A percentile compares a stretch with the other conserved stretches of the same genome.
These are phyloP conservation scores for Acanthamoeba castellanii DNA, from an alignment of 208 protist species.

Conservation along the genomic window DNA sequence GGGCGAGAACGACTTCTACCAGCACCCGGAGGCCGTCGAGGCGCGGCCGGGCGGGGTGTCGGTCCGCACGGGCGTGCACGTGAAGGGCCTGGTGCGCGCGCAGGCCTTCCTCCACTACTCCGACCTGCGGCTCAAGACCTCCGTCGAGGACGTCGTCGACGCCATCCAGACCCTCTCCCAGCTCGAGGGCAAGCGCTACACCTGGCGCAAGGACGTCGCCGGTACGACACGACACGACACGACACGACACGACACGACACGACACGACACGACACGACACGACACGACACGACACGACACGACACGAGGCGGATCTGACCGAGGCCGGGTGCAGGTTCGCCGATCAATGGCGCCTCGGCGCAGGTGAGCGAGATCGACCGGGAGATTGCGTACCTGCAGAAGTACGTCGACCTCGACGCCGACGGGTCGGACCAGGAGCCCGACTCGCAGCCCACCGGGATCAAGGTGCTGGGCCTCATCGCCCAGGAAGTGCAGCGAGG, in stretches of 20 bases:
- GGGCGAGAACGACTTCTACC: neutral
- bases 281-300: too few species aligned
- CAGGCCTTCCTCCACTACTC: slow-evolving; percentile 68
- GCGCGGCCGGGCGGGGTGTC: neutral
- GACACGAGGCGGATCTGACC: too few species aligned
- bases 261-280: neutral
- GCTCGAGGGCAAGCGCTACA: slow-evolving; percentile 72
- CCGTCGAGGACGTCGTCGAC: slow-evolving; percentile 53
- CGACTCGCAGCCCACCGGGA: neutral
- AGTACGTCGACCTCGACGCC: neutral
- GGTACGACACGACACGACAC: neutral
- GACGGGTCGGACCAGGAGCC: neutral
- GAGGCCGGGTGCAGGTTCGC: neutral
- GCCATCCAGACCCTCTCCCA: slow-evolving; percentile 66
- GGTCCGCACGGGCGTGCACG: slow-evolving; percentile 29
- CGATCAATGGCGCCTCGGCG: neutral
- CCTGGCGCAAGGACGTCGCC: slow-evolving; percentile 46
- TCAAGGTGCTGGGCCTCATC: slow-evolving; percentile 60
- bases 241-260: too few species aligned
- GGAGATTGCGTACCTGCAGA: slow-evolving; percentile 26
- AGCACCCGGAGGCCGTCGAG: slow-evolving; percentile 19
- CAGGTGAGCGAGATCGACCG: neutral
- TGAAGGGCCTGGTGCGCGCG: slow-evolving; percentile 50
- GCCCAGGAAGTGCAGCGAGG: slow-evolving; percentile 69
- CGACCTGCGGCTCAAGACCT: slow-evolving; percentile 65